These are phyloP conservation scores for Crithidia mellificae DNA, from an alignment of 208 protist species.

Conservation along the genomic window DNA sequence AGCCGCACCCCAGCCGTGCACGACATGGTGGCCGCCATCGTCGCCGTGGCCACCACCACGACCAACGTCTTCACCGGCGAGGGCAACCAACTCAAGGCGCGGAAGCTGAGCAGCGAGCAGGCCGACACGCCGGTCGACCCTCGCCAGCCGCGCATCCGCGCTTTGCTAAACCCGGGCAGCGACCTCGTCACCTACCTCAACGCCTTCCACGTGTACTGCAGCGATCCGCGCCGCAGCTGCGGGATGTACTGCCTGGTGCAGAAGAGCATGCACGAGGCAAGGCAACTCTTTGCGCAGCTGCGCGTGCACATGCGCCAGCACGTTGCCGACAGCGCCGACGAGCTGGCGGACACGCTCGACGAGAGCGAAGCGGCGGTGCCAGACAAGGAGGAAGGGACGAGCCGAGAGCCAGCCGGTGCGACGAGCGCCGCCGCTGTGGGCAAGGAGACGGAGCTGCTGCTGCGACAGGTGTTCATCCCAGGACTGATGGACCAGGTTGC, in stretches of 20 bases:
- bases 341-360: constrained; percentile 73
- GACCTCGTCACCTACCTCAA: constrained; percentile 83
- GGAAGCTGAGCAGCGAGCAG: constrained; percentile 39
- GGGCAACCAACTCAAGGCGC: constrained; percentile 78
- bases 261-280: constrained; percentile 83
- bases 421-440: too few species aligned
- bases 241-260: constrained; percentile 76
- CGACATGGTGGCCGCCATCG: constrained; percentile 59
- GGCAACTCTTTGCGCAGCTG: constrained; percentile 72
- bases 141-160: constrained; percentile 46
- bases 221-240: constrained; percentile 41
- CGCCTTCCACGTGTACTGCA: constrained; percentile 69
- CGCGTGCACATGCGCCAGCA: constrained; percentile 37
- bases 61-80: constrained; percentile 85
- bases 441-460: constrained; percentile 64
- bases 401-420: not conserved
- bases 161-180: constrained; percentile 80
- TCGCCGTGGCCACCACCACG: constrained; percentile 73
- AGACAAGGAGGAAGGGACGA: constrained; percentile 19
- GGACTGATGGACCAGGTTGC: constrained; percentile 90
- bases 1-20: constrained; percentile 21
- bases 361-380: constrained; percentile 41
- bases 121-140: constrained; percentile 36
- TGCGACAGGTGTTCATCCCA: constrained; percentile 84
- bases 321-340: constrained; percentile 21